Percentiles rank a stretch among this genome's conserved stretches.
Evolutionary conservation across 176 grass and related monocot genomes (phyloP).

Genomic region (Carex scoparia): DNA sequence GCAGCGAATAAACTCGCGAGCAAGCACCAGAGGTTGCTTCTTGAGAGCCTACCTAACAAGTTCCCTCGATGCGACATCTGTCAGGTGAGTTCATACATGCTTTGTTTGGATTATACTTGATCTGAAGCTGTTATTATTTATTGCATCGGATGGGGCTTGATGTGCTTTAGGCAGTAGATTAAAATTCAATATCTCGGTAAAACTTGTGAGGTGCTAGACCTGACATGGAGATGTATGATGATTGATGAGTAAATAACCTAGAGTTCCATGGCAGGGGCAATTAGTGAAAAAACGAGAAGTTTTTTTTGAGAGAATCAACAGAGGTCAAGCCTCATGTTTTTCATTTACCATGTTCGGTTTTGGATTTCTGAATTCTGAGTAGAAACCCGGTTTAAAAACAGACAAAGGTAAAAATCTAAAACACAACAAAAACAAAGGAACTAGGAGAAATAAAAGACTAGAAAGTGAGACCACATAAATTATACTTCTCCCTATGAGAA

Average conservation of each 20-base stretch:
- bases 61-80: conserved; percentile 79
- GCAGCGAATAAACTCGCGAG: conserved; percentile 78
- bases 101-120: not conserved
- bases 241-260: not conserved
- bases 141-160: not conserved
- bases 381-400: too few relatives aligned
- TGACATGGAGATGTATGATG: not conserved
- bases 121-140: not conserved
- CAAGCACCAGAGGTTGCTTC: conserved; percentile 82
- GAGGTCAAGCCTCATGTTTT: too few relatives aligned
- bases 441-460: too few relatives aligned
- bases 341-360: too few relatives aligned
- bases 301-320: too few relatives aligned
- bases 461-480: too few relatives aligned
- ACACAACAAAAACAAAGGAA: too few relatives aligned
- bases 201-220: not conserved
- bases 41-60: conserved; percentile 50
- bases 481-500: too few relatives aligned
- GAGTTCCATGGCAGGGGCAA: not conserved
- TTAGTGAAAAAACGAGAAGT: not conserved
- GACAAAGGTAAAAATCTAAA: too few relatives aligned
- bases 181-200: not conserved
- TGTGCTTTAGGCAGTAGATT: not conserved
- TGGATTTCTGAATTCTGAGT: too few relatives aligned
- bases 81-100: conserved; percentile 31